Conservation (phyloP, 2,329 filamentous ascomycete species). For the Phaeosphaeriaceae sp. region DNA sequence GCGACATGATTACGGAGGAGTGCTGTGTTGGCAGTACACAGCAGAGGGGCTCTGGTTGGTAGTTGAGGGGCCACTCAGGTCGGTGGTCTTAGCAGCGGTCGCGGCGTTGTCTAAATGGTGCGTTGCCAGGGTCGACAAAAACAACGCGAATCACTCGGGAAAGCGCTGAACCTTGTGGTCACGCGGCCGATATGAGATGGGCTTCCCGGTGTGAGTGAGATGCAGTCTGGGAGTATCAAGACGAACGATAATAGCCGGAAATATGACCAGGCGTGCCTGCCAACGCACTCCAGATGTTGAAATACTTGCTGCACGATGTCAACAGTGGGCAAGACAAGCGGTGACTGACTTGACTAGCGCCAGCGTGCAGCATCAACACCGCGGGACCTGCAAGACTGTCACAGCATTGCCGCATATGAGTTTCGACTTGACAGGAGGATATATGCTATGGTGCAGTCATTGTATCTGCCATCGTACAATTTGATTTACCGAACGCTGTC, state of each 20-base stretch:
- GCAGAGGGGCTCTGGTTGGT: conserved; percentile 28
- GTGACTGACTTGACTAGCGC: conserved; percentile 4
- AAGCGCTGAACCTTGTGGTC: conserved; percentile 22
- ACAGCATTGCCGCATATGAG: not conserved
- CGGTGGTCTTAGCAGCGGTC: conserved; percentile 22
- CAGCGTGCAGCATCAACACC: not conserved
- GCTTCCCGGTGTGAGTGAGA: not conserved
- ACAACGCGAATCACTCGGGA: conserved; percentile 21
- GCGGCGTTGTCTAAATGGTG: conserved; percentile 22
- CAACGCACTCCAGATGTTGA: conserved; percentile 4
- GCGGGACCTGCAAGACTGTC: not conserved
- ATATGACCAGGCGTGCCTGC: conserved; percentile 1
- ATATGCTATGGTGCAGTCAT: too few species aligned
- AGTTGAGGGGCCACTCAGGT: conserved; percentile 24
- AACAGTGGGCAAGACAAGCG: conserved; percentile 4
- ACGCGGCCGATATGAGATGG: not conserved
- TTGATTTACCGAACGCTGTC: not conserved
- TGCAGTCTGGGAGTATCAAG: not conserved
- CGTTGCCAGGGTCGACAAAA: conserved; percentile 37
- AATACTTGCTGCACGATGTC: conserved; percentile 3
- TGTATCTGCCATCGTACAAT: not conserved
- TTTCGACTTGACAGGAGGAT: not conserved
- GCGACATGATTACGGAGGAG: conserved; percentile 59
- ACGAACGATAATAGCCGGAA: not conserved
- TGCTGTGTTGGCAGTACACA: conserved; percentile 23